Percentiles rank a stretch among this genome's conserved stretches.
Conservation (phyloP, 345 rosid genomes). For the Sonneratia alba region DNA sequence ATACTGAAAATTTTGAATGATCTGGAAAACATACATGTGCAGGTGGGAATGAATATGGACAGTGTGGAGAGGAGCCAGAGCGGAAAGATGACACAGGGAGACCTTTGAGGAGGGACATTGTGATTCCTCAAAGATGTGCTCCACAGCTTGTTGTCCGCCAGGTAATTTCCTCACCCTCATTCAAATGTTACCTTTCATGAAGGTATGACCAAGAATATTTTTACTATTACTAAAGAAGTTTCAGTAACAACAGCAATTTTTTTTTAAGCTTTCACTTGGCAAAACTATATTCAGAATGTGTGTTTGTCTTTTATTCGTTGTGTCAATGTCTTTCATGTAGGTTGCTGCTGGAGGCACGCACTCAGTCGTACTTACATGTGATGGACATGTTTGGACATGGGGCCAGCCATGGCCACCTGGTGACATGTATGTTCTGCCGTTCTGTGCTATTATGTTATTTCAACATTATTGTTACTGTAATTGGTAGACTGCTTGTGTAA, state of each 20-base stretch:
- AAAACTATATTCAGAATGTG: not conserved
- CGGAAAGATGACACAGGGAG: constrained; percentile 74
- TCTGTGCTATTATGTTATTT: constrained; percentile 3
- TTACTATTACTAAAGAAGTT: not conserved
- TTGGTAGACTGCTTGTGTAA: not conserved
- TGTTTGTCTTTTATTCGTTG: not conserved
- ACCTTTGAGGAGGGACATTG: constrained; percentile 78
- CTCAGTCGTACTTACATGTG: constrained; percentile 87
- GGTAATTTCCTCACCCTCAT: constrained; percentile 29
- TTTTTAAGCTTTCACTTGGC: not conserved
- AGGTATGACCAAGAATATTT: not conserved
- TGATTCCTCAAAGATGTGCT: constrained; percentile 92
- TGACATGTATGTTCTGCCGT: constrained; percentile 55
- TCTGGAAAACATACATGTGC: constrained; percentile 5
- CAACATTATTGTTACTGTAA: constrained; percentile 1
- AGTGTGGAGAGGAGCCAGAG: constrained; percentile 97
- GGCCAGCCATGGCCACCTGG: constrained; percentile 99
- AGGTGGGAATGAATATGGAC: constrained; percentile 99
- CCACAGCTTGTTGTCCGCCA: constrained; percentile 78
- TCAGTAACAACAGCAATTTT: not conserved
- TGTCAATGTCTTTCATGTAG: constrained; percentile 27
- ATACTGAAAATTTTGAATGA: not conserved
- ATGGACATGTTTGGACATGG: constrained; percentile 98
- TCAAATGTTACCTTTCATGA: not conserved
- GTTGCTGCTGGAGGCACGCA: constrained; percentile 99